Percentiles rank a stretch among this genome's conserved stretches.
phyloP scores from a whole-genome alignment of 495 filamentous ascomycete species.

The Talaromyces adpressus region DNA sequence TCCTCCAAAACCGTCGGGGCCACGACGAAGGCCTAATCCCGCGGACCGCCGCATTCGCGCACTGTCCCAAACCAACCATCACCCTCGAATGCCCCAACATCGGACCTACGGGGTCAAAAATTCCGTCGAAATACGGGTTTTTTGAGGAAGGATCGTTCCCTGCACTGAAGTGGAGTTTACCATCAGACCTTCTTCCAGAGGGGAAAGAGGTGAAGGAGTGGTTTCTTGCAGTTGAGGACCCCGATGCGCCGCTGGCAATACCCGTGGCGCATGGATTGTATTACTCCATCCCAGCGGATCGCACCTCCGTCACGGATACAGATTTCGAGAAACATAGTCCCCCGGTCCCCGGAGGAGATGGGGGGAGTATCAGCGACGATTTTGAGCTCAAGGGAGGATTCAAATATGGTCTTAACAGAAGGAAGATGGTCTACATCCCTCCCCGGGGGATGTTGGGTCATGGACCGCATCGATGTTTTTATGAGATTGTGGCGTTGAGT shows the following conservation, averaged over 20 bases:
- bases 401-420: constrained; percentile 35
- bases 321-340: constrained; percentile 25
- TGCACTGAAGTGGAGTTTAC: constrained; percentile 36
- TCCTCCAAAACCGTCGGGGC: constrained; percentile 28
- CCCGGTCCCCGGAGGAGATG: not conserved
- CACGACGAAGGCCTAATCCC: constrained; percentile 42
- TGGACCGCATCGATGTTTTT: constrained; percentile 46
- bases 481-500: constrained; percentile 38
- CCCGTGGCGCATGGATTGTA: constrained; percentile 43
- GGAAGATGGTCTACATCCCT: constrained; percentile 29
- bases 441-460: constrained; percentile 37
- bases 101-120: constrained; percentile 30
- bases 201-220: constrained; percentile 31
- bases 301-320: constrained; percentile 24
- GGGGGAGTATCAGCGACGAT: not conserved
- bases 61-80: constrained; percentile 33
- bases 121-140: constrained; percentile 33
- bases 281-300: constrained; percentile 31
- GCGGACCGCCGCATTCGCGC: constrained; percentile 33
- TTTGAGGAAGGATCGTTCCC: constrained; percentile 38
- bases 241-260: constrained; percentile 39
- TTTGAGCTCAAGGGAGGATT: constrained; percentile 35
- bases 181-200: too few species aligned
- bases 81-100: constrained; percentile 36
- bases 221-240: constrained; percentile 42